Conservation (phyloP, 73 alveolate genomes). For the Blepharisma stoltei region DNA sequence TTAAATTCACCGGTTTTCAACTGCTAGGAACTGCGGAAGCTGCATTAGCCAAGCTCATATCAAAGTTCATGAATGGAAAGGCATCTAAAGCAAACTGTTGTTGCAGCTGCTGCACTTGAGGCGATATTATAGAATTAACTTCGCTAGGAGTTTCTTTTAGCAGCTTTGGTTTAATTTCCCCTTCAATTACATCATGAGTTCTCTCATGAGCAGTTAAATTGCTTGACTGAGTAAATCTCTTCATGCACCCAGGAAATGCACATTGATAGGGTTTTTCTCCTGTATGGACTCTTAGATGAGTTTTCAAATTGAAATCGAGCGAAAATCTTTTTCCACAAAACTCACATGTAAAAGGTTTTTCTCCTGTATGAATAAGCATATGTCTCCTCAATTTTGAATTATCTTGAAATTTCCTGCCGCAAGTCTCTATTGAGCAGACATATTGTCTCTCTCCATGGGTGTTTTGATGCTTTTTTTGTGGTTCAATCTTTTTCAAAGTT, state of each 20-base stretch:
- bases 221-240: constrained; percentile 79
- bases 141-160: no score
- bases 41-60: no score
- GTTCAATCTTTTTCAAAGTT: no score
- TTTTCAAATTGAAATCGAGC: constrained; percentile 77
- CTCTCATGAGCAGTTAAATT: constrained; percentile 87
- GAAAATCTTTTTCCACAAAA: constrained; percentile 80
- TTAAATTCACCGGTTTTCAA: no score
- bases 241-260: constrained; percentile 69
- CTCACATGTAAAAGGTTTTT: constrained; percentile 84
- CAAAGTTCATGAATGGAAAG: no score
- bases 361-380: constrained; percentile 88
- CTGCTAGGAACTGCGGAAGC: no score
- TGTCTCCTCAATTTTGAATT: constrained; percentile 86
- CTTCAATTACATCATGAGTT: constrained; percentile 52
- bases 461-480: constrained; percentile 16
- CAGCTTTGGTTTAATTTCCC: not conserved
- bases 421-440: constrained; percentile 64
- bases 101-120: no score
- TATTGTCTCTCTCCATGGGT: constrained; percentile 22
- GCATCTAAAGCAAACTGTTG: no score
- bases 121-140: no score
- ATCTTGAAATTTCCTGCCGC: constrained; percentile 83
- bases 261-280: constrained; percentile 93
- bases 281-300: constrained; percentile 86